Evolutionary conservation across 2,329 filamentous ascomycete species (phyloP), one percentile per base, ranked within the genome.

Genomic region (Pseudogymnoascus destructans): DNA sequence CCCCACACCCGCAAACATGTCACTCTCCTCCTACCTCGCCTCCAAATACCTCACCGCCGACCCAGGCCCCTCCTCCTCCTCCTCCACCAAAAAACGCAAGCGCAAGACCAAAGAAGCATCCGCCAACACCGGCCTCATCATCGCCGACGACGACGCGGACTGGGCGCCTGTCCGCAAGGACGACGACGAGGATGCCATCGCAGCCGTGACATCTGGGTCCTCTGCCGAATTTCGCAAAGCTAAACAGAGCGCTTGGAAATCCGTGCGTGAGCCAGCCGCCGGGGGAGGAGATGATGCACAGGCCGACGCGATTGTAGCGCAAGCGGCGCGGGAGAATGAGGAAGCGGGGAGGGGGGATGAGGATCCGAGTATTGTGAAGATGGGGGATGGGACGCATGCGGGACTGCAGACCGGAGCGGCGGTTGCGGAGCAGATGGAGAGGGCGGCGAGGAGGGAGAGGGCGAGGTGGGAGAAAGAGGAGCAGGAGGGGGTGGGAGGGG

Each of bases 311-410:
- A 90, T 95, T 63, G 79, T 95, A 25, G 81, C 82, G 23, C 81
- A 81, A 1, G 85, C 85, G 0, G 87, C 82, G 0, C 81, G 82
- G 3, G 89, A 93, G 62, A 79, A 77, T 25, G 75, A 74, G 1
- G 80, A 81, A 4, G 73, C 74, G 0, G 74, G 75, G 6, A 70
- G 67, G 1, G 72, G 73, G 0, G 74, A 72, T 1, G 76, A 76
- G 13, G 78, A 76, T 30, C 74, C 77, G n/a, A 73, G 79, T 30
- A 72, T 75, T 21, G 71, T 76, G n/a, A 81, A 82, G 64, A 95
- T 96, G 89, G 86, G 88, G 60, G 89, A 90, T 62, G 93, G 93
- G 15, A 90, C 88, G 2, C 81, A 86, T 66, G 91, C 90, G 0
- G 93, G 93, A 1, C 75, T 98, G 11, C 93, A 98, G 71, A 89